Evolutionary conservation across 148 eudicot genomes (phyloP), one percentile per base, ranked within the genome.

Genomic region (Polygonum aviculare): DNA sequence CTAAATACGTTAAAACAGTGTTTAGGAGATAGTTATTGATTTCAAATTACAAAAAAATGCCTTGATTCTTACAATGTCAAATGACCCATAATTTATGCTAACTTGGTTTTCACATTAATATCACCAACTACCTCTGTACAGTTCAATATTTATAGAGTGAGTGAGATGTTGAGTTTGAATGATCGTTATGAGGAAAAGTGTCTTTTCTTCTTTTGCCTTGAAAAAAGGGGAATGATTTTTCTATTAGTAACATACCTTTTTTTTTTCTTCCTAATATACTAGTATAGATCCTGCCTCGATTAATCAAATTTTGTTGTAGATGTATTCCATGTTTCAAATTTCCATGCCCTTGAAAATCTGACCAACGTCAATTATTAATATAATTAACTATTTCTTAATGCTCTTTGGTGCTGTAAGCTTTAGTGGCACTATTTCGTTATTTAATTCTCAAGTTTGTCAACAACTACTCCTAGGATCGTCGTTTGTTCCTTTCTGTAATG

Each of bases 281-380:
- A n/a, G n/a, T n/a, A n/a, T 65, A 67, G 72, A 36, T 67, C 44
- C 44, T 35, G 41, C 21, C 72, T 67, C 72, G 19, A 36, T 38
- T 65, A 67, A 36, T 36, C 19, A 67, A 67, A 36, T 35, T 67
- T 67, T 67, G 72, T 67, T 67, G 15, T 67, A 35, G 19, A 18
- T 35, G 14, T 15, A 14, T 2, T 2, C 31, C 31, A 40, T 67
- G 15, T 35, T 36, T 67, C 44, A 67, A 67, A 67, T 19, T 67
- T 67, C 40, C 40, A 63, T 63, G 70, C 35, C 70, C 7, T 67
- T 36, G 72, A 41, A n/a, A 67, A 67, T 36, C 72, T 36, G 45
- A 67, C 72, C 44, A 67, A 14, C 72, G 21, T 36, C 19, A 60
- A 65, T 33, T 40, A 67, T 67, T 36, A 36, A 67, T 26, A 62